Conservation (phyloP, 2,329 filamentous ascomycete species). For the Cytospora paraplurivora region DNA sequence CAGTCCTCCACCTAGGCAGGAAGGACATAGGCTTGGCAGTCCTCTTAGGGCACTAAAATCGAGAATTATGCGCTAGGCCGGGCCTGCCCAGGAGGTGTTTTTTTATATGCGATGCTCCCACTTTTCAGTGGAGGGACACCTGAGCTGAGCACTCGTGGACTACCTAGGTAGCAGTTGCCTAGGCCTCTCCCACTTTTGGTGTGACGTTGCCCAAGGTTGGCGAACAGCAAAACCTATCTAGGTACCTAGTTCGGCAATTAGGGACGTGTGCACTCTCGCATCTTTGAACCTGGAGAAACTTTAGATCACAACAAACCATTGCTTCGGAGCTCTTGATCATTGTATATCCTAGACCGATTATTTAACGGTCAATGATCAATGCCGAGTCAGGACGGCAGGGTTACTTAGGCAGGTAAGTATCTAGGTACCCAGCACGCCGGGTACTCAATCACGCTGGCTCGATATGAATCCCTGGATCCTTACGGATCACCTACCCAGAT, state of each 20-base stretch:
- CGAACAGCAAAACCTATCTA: not conserved
- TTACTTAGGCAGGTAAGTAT: not conserved
- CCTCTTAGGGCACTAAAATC: constrained; percentile 21
- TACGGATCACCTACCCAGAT: not conserved
- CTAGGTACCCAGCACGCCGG: no score
- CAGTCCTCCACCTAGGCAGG: constrained; percentile 9
- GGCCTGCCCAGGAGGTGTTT: constrained; percentile 13
- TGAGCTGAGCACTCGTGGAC: not conserved
- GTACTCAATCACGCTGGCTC: not conserved
- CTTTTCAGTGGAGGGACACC: constrained; percentile 1
- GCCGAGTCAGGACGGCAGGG: constrained; percentile 1
- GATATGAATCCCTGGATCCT: not conserved
- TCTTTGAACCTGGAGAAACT: not conserved
- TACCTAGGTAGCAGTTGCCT: not conserved
- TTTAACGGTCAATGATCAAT: not conserved
- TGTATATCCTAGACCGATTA: not conserved
- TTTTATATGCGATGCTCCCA: constrained; percentile 3
- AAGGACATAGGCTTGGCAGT: not conserved
- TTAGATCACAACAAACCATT: not conserved
- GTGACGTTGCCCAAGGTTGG: not conserved
- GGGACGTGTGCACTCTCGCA: not conserved
- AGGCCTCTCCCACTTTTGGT: not conserved
- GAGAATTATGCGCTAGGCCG: constrained; percentile 20
- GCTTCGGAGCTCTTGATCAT: not conserved
- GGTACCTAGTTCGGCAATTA: not conserved